Conservation (phyloP, 331 rosid species). For the Quercus tomentella region DNA sequence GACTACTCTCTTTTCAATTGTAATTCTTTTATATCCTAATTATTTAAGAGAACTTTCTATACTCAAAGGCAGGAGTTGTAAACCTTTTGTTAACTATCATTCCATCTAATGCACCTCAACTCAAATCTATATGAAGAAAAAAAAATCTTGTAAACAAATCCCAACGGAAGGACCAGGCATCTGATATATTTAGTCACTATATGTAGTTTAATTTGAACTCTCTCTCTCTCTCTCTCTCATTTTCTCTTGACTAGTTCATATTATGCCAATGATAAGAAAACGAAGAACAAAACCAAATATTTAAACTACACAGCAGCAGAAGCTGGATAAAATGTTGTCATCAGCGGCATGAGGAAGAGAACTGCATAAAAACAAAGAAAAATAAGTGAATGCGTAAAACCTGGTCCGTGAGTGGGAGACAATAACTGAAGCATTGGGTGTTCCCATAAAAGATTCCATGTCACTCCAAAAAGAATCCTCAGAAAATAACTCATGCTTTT, state of each 20-base stretch:
- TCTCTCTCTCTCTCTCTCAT: neutral
- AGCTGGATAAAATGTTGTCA: neutral
- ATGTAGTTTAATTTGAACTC: neutral
- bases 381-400: conserved; percentile 33
- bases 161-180: neutral
- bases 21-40: too few species aligned
- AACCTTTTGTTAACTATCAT: neutral
- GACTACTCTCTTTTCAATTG: too few species aligned
- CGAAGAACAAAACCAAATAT: neutral
- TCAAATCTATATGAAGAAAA: neutral
- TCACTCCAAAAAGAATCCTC: conserved; percentile 58
- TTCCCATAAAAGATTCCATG: conserved; percentile 51
- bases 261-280: conserved; percentile 11
- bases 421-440: conserved; percentile 50
- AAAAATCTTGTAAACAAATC: neutral
- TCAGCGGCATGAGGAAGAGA: neutral
- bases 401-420: conserved; percentile 66
- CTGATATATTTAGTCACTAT: neutral
- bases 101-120: conserved; percentile 4
- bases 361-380: neutral
- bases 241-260: neutral
- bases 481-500: conserved; percentile 41
- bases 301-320: neutral
- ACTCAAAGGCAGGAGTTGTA: neutral
- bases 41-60: too few species aligned